Evolutionary conservation across 192 early-diverging fungal species (phyloP), one percentile per base, ranked within the genome.

Genomic region (Mortierella antarctica): DNA sequence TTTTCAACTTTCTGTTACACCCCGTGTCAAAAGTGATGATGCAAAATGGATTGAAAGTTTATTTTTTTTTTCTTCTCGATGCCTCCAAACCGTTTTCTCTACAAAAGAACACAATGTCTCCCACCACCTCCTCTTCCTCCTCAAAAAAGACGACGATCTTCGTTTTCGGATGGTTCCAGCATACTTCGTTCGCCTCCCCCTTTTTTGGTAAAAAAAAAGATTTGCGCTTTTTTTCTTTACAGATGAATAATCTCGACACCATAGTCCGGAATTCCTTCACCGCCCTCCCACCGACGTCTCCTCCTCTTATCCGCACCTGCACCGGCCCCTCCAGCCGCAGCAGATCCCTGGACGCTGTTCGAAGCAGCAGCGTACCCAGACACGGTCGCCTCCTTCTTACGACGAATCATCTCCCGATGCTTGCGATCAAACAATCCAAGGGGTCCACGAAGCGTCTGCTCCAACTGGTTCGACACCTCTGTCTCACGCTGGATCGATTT

Each of bases 171-270:
- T 31, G 31, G 31, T 3, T 31, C 31, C 3, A 31, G 31, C 31
- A 31, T 31, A 31, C 31, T 31, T 31, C 31, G 31, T 31, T 31
- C 52, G n/a, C 15, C 31, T 57, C 23, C 21, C 23, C 6, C 56
- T 39, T 57, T 21, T 54, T 31, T 17, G 20, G 12, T 12, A 12
- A 40, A 21, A 40, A 57, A 50, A 57, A 40, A 20, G 23, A 57
- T 63, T 49, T 49, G 13, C 50, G 20, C 52, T 23, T 42, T 44
- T 6, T n/a, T 10, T 48, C n/a, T 70, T 70, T 87, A 87, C 81
- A 87, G 70, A 49, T 77, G 83, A 76, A 87, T 84, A 47, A 81
- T 73, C 57, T 87, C 86, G 15, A 85, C 86, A 67, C 61, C 83
- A 76, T 87, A 87, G 23, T 83, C 82, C 41, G 83, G 82, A 17